Evolutionary conservation across 2,329 filamentous ascomycete species (phyloP).

Genomic region (Aspergillus eucalypticola): DNA sequence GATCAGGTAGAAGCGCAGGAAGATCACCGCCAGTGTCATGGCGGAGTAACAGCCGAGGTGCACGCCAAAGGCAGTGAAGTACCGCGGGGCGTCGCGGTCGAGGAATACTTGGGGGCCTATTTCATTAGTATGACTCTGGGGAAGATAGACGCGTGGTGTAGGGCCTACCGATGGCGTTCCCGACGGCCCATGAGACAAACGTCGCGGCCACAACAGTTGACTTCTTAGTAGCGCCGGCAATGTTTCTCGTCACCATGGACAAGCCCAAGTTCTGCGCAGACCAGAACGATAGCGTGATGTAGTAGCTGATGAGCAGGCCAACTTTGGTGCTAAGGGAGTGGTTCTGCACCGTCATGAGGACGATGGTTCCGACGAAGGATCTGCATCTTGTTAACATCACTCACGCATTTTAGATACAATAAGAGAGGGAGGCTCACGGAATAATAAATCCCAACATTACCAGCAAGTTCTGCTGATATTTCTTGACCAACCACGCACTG

Average conservation of each 20-base stretch:
- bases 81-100: conserved; percentile 60
- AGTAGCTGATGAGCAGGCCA: conserved; percentile 71
- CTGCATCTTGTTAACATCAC: conserved; percentile 43
- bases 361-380: conserved; percentile 69
- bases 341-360: conserved; percentile 69
- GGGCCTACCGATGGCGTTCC: conserved; percentile 62
- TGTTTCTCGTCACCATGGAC: conserved; percentile 67
- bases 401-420: too few relatives aligned
- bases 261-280: conserved; percentile 68
- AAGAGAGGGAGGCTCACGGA: conserved; percentile 53
- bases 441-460: conserved; percentile 67
- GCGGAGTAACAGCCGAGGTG: conserved; percentile 69
- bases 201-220: conserved; percentile 67
- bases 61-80: conserved; percentile 68
- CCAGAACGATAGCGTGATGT: conserved; percentile 77
- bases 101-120: conserved; percentile 66
- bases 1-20: conserved; percentile 60
- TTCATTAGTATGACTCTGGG: neutral
- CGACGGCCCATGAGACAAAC: conserved; percentile 69
- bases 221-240: conserved; percentile 75
- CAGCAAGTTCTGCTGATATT: conserved; percentile 66
- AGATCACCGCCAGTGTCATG: conserved; percentile 59
- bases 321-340: conserved; percentile 59
- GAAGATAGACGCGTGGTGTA: too few relatives aligned
- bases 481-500: conserved; percentile 68